phyloP scores from a whole-genome alignment of 2,329 filamentous ascomycete species.

The Paraphaeosphaeria minitans region DNA sequence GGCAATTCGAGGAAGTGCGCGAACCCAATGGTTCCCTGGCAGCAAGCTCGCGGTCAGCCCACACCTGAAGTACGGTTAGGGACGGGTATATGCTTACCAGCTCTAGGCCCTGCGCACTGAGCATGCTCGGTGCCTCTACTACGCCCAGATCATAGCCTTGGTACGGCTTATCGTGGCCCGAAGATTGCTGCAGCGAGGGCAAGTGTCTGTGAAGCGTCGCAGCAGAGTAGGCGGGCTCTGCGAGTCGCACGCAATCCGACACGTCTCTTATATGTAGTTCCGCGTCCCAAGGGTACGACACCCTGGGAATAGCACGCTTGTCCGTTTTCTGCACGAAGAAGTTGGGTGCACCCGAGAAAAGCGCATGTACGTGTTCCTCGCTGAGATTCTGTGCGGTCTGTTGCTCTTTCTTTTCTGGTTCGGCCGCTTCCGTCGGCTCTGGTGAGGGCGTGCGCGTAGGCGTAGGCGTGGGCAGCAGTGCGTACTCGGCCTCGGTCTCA shows the following conservation, averaged over 20 bases:
- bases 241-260: constrained; percentile 55
- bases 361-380: constrained; percentile 66
- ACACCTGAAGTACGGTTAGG: background rate
- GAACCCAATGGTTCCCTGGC: constrained; percentile 67
- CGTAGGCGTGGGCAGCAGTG: constrained; percentile 19
- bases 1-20: constrained; percentile 69
- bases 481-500: constrained; percentile 15
- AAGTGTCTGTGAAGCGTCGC: constrained; percentile 37
- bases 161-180: constrained; percentile 24
- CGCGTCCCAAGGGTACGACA: constrained; percentile 71
- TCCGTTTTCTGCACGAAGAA: constrained; percentile 68
- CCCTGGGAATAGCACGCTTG: constrained; percentile 65
- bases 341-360: constrained; percentile 78
- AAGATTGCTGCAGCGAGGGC: constrained; percentile 15
- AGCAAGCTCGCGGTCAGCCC: background rate
- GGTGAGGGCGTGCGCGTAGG: constrained; percentile 20
- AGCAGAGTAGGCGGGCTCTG: constrained; percentile 45
- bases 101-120: constrained; percentile 73
- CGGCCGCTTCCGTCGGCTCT: constrained; percentile 7
- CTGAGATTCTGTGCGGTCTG: constrained; percentile 23
- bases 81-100: constrained; percentile 43
- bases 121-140: constrained; percentile 70
- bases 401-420: constrained; percentile 1
- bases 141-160: constrained; percentile 39
- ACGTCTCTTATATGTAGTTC: constrained; percentile 64